Evolutionary conservation across 2,329 filamentous ascomycete genomes (phyloP), one percentile per base, ranked within the genome.

Genomic region (Beauveria australis): DNA sequence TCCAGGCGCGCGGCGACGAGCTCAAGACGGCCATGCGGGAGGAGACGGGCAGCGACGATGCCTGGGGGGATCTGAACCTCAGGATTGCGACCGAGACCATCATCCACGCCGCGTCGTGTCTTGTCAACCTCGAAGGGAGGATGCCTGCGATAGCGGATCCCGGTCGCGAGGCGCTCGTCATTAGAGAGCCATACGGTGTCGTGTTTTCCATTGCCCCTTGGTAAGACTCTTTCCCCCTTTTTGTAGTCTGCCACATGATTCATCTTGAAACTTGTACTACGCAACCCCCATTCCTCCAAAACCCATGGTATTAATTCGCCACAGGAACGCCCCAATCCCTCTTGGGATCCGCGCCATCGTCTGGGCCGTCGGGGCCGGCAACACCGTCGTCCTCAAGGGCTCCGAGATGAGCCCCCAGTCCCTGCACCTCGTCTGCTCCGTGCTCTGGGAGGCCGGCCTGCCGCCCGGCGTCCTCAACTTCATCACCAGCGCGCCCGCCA

Each of bases 381-480:
- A 91, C 72, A 89, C 87, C 0, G 79, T 81, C 37, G 77, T 91
- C n/a, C 74, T 91, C 61, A 91, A 91, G 70, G 85, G 82, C 9
- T 82, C 84, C 7, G 88, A 91, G 70, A 70, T 84, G 16, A 81
- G 82, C 4, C 88, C 88, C 0, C 80, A 81, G 54, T 82, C 77
- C 46, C 82, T 83, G 68, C 84, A 81, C 76, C 79, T 78, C 10
- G 75, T 91, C 46, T 83, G 78, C n/a, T 77, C 79, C 26, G 75
- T 86, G 49, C 79, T 90, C 69, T 81, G 81, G 64, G 82, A 89
- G 66, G 89, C 89, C 9, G 89, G 89, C 10, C 77, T 93, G 22
- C 89, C 89, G 0, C 77, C 77, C 1, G 90, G 89, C 28, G 85
- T 82, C 3, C 72, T 93, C 54, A 92, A 91, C 70, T 76, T 89